Conservation (phyloP, 495 filamentous ascomycete genomes). For the Penicillium malachiteum region DNA sequence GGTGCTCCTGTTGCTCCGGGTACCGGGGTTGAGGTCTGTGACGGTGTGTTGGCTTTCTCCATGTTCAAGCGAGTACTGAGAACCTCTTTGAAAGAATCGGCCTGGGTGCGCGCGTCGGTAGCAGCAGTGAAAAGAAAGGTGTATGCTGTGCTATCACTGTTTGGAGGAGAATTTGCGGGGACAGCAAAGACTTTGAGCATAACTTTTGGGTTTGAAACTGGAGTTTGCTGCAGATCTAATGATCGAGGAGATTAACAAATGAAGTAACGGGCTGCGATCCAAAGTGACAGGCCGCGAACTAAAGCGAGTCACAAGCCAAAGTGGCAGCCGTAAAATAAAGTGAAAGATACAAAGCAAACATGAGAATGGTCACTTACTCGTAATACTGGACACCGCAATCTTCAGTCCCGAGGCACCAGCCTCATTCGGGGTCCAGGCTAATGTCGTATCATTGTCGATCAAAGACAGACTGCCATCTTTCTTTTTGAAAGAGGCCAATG, state of each 20-base stretch:
- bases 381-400: constrained; percentile 72
- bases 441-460: constrained; percentile 62
- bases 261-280: not conserved
- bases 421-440: constrained; percentile 73
- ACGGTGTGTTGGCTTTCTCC: constrained; percentile 54
- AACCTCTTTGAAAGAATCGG: constrained; percentile 76
- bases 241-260: constrained; percentile 8
- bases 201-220: constrained; percentile 75
- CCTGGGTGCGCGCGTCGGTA: constrained; percentile 72
- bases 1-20: constrained; percentile 45
- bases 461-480: constrained; percentile 84
- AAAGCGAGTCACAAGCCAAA: no score
- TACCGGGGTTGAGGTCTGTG: constrained; percentile 31
- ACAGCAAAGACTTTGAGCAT: constrained; percentile 86
- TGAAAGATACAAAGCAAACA: no score
- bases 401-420: constrained; percentile 58
- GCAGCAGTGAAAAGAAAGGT: constrained; percentile 84
- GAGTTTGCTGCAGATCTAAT: constrained; percentile 86
- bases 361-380: constrained; percentile 53
- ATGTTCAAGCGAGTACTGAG: constrained; percentile 75
- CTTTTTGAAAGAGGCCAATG: constrained; percentile 86
- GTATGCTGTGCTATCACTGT: constrained; percentile 61
- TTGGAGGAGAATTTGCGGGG: constrained; percentile 46
- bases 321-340: no score
- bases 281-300: no score